A percentile compares a stretch with the other conserved stretches of the same genome.
phyloP scores from a whole-genome alignment of 2,329 filamentous ascomycete genomes.

The Lojkania enalia region DNA sequence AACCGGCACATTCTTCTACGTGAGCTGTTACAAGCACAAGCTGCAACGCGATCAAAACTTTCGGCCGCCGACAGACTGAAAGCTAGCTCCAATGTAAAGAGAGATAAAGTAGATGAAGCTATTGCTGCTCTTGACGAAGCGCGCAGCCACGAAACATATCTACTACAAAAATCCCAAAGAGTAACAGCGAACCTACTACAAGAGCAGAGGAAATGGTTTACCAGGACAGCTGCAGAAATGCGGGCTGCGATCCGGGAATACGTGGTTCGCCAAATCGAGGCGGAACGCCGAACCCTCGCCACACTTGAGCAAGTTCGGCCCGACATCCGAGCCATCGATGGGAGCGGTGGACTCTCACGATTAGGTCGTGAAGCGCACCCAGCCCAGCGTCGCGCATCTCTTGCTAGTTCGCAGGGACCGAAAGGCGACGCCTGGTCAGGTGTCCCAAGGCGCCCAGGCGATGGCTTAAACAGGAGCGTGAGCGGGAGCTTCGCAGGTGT shows the following conservation, averaged over 20 bases:
- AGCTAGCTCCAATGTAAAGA: conserved; percentile 79
- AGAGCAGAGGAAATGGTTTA: conserved; percentile 90
- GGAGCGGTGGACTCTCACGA: conserved; percentile 84
- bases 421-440: conserved; percentile 99
- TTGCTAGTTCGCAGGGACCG: conserved; percentile 88
- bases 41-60: conserved; percentile 78
- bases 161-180: conserved; percentile 82
- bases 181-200: conserved; percentile 87
- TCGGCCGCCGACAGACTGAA: conserved; percentile 88
- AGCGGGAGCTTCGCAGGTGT: conserved; percentile 68
- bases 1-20: conserved; percentile 96
- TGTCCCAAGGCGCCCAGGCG: conserved; percentile 74
- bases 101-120: conserved; percentile 98
- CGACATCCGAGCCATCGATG: conserved; percentile 90
- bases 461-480: conserved; percentile 76
- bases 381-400: conserved; percentile 68
- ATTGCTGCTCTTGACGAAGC: conserved; percentile 89
- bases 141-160: conserved; percentile 75
- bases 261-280: conserved; percentile 91
- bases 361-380: conserved; percentile 89
- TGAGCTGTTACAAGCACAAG: conserved; percentile 89
- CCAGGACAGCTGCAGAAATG: conserved; percentile 81
- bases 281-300: conserved; percentile 86
- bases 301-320: conserved; percentile 92
- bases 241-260: conserved; percentile 85